phyloP scores from a whole-genome alignment of 208 protist genomes.

The Tritrichomonas musculus region DNA sequence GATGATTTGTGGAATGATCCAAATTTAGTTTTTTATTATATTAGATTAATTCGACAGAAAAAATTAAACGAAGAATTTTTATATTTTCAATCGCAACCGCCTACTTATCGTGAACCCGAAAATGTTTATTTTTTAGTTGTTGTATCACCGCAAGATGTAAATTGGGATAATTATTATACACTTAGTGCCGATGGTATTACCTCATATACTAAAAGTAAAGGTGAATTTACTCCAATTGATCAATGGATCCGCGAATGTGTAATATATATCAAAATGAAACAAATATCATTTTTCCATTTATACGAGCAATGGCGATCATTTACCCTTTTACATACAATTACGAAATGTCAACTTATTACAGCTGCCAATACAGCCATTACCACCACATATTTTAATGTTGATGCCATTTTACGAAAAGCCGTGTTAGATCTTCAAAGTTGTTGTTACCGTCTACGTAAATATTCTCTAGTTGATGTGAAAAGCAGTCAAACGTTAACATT shows the following conservation, averaged over 20 bases:
- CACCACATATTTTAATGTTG: not conserved
- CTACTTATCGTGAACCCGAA: not conserved
- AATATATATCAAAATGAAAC: slow-evolving; percentile 13
- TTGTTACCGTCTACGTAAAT: not conserved
- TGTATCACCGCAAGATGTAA: not conserved
- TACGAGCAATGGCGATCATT: slow-evolving; percentile 33
- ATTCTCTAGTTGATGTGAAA: slow-evolving; percentile 23
- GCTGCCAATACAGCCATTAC: not conserved
- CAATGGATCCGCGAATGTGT: slow-evolving; percentile 7
- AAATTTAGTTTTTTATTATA: slow-evolving; percentile 17
- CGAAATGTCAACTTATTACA: not conserved
- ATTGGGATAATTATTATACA: slow-evolving; percentile 30
- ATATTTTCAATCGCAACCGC: not conserved
- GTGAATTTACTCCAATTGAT: not conserved
- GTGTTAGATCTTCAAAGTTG: not conserved
- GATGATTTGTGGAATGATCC: slow-evolving; percentile 33
- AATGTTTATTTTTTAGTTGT: slow-evolving; percentile 12
- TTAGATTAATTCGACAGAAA: not conserved
- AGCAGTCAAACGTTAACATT: slow-evolving; percentile 7
- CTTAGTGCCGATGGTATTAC: not conserved
- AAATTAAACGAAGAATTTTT: not conserved
- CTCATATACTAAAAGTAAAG: not conserved
- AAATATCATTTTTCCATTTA: not conserved
- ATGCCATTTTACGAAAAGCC: not conserved
- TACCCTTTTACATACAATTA: not conserved